These are phyloP conservation scores for Raphanus raphanistrum DNA, from an alignment of 345 rosid genomes.

Conservation along the genomic window DNA sequence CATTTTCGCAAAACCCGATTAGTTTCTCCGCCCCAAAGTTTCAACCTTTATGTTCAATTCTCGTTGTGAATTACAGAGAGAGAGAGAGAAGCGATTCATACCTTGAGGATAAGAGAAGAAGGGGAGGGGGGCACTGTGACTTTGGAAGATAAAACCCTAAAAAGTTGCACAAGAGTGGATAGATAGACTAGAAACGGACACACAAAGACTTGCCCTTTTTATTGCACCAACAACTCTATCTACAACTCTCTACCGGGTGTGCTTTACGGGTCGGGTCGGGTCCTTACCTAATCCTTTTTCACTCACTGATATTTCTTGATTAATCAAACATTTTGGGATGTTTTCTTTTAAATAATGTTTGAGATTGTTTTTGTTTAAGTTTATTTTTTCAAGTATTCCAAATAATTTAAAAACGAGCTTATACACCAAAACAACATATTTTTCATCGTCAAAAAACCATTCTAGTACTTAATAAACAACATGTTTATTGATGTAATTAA, in stretches of 20 bases:
- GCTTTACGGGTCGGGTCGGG: constrained; percentile 2
- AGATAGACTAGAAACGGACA: constrained; percentile 6
- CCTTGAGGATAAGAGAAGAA: constrained; percentile 39
- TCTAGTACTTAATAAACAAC: not conserved
- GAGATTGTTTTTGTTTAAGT: not conserved
- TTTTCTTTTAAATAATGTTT: not conserved
- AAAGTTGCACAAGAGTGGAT: constrained; percentile 22
- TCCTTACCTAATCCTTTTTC: constrained; percentile 11
- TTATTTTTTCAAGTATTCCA: too few species aligned
- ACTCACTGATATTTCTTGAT: too few species aligned
- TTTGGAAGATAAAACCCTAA: constrained; percentile 38
- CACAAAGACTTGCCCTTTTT: constrained; percentile 18
- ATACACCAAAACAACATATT: not conserved
- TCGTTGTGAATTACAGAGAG: not conserved
- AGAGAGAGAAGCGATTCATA: constrained; percentile 18
- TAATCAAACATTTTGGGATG: not conserved
- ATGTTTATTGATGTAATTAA: not conserved
- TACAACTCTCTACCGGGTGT: constrained; percentile 37
- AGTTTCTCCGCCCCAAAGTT: not conserved
- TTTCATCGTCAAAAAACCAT: not conserved
- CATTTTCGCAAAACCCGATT: not conserved
- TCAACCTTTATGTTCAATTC: not conserved
- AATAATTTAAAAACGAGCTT: not conserved
- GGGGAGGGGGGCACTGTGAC: not conserved
- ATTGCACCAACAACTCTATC: constrained; percentile 20